Evolutionary conservation across 2,329 filamentous ascomycete species (phyloP).

Genomic region (Aspergillus awamori): DNA sequence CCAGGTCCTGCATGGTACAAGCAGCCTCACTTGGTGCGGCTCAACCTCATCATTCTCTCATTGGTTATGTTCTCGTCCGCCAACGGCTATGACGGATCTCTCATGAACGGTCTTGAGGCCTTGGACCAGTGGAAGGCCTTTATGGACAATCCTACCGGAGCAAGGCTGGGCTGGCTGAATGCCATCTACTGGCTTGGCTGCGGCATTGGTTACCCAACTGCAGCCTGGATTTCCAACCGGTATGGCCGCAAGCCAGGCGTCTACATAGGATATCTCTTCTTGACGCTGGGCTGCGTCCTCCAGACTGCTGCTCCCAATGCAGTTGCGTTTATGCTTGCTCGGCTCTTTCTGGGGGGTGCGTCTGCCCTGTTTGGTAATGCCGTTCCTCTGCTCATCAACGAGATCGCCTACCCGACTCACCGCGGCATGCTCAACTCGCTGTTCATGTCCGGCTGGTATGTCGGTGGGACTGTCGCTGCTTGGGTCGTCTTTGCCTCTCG

Average conservation of each 20-base stretch:
- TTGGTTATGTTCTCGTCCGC: slow-evolving; percentile 17
- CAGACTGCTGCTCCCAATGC: slow-evolving; percentile 33
- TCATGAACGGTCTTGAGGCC: slow-evolving; percentile 38
- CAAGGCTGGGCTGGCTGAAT: slow-evolving; percentile 36
- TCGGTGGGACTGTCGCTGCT: slow-evolving; percentile 30
- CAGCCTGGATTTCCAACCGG: slow-evolving; percentile 37
- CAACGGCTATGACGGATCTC: slow-evolving; percentile 16
- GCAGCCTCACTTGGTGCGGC: slow-evolving; percentile 4
- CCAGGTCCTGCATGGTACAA: slow-evolving; percentile 2
- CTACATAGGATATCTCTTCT: slow-evolving; percentile 37
- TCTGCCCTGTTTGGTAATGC: slow-evolving; percentile 37
- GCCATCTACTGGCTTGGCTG: slow-evolving; percentile 34
- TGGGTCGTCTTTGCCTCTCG: slow-evolving; percentile 32
- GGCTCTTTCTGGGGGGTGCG: slow-evolving; percentile 42
- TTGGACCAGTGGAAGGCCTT: slow-evolving; percentile 36
- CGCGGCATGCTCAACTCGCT: slow-evolving; percentile 38
- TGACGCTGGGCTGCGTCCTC: slow-evolving; percentile 32
- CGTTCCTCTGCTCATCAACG: slow-evolving; percentile 46
- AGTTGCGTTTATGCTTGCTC: slow-evolving; percentile 38
- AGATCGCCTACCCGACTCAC: slow-evolving; percentile 49
- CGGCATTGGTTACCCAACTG: slow-evolving; percentile 31
- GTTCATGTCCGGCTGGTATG: slow-evolving; percentile 42
- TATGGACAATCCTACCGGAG: slow-evolving; percentile 32
- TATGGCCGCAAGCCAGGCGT: slow-evolving; percentile 39
- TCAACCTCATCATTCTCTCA: slow-evolving; percentile 14